Evolutionary conservation across 768 basidiomycete species (phyloP).

Genomic region (Trametopsis cervina): DNA sequence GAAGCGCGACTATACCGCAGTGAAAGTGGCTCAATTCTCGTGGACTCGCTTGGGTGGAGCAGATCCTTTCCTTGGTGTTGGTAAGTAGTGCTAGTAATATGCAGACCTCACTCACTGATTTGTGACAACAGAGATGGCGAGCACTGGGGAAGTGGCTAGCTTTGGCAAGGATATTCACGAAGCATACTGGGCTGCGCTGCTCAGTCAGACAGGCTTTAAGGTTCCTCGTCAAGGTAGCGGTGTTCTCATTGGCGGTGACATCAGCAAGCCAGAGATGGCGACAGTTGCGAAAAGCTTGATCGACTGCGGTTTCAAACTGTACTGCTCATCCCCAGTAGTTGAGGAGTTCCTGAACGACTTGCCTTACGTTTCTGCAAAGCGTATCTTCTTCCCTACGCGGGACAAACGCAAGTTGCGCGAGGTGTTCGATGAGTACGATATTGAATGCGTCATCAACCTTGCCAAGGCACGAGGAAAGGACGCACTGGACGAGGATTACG

Average conservation of each 20-base stretch:
- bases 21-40: constrained; percentile 98
- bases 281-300: constrained; percentile 73
- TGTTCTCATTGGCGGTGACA: constrained; percentile 89
- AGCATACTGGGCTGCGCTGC: constrained; percentile 93
- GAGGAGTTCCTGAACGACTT: constrained; percentile 77
- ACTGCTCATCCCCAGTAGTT: constrained; percentile 74
- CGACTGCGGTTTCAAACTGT: constrained; percentile 92
- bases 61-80: constrained; percentile 94
- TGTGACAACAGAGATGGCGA: constrained; percentile 78
- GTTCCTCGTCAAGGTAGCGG: constrained; percentile 79
- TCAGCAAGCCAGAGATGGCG: constrained; percentile 79
- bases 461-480: constrained; percentile 70
- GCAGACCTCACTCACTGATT: constrained; percentile 3
- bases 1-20: constrained; percentile 84
- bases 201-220: constrained; percentile 94
- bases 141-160: constrained; percentile 94
- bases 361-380: constrained; percentile 73
- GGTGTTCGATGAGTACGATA: constrained; percentile 91
- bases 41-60: constrained; percentile 96
- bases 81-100: constrained; percentile 36
- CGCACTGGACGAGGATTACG: constrained; percentile 90
- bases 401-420: constrained; percentile 94
- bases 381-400: constrained; percentile 92
- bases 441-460: constrained; percentile 92
- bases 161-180: constrained; percentile 93